Evolutionary conservation across 441 rosid species (phyloP).

Genomic region (Pelargonium citronellum): DNA sequence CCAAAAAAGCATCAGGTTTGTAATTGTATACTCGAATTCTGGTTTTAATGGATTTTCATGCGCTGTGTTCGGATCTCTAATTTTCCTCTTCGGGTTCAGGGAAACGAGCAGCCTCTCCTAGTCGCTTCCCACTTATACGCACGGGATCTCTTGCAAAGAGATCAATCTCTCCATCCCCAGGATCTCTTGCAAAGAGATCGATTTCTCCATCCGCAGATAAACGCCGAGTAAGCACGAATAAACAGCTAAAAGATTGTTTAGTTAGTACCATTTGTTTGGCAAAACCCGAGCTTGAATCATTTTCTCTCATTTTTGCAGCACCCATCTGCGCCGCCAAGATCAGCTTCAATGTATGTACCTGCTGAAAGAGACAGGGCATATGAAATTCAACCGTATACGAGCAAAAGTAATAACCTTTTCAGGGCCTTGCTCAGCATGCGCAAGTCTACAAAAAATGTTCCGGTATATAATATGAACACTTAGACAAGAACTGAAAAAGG

Average conservation of each 20-base stretch:
- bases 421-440: conserved; percentile 73
- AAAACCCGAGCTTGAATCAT: background rate
- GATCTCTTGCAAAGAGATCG: conserved; percentile 54
- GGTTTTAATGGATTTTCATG: background rate
- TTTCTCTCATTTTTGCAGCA: conserved; percentile 26
- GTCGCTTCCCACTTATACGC: conserved; percentile 36
- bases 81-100: conserved; percentile 25
- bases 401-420: conserved; percentile 49
- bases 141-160: conserved; percentile 51
- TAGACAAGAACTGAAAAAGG: background rate
- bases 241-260: background rate
- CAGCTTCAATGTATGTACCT: conserved; percentile 36
- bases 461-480: conserved; percentile 21
- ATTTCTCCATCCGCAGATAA: conserved; percentile 27
- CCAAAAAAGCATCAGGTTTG: conserved; percentile 34
- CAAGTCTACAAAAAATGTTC: conserved; percentile 41
- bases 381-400: conserved; percentile 38
- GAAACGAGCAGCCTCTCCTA: conserved; percentile 49
- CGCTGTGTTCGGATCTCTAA: background rate
- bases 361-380: conserved; percentile 32
- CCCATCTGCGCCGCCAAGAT: conserved; percentile 48
- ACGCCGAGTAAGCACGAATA: conserved; percentile 32
- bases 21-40: background rate
- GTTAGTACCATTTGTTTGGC: background rate
- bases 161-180: conserved; percentile 52